Evolutionary conservation across 106 monocot species (phyloP), one percentile per base, ranked within the genome.

Genomic region (Alisma plantagoaquatica): DNA sequence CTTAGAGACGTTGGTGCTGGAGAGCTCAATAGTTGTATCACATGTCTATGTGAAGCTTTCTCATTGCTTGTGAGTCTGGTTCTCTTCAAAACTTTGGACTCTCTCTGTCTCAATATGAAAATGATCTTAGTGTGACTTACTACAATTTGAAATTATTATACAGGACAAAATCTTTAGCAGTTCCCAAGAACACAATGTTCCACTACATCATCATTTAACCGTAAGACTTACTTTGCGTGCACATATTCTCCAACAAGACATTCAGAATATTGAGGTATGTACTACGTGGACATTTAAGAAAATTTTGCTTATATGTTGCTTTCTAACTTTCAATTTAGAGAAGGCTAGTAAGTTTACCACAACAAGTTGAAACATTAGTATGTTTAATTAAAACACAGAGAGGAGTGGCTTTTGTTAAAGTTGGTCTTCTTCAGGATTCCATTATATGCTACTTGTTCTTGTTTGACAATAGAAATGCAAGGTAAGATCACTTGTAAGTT

Each of bases 41-140:
- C 79, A 31, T 71, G 74, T 53, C 64, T 93, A 4, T 64, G 56
- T 71, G 79, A 79, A 41, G 92, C 92, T 28, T 75, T 93, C 57
- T 60, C 68, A 42, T 61, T 82, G 41, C 71, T 87, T 41, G 92
- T 93, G 45, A 66, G 76, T 63, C 63, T 19, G n/a, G n/a, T 10
- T 41, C 47, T 43, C 24, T 20, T 53, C 54, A 33, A 17, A 32
- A 30, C 64, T 59, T 42, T 15, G 31, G n/a, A 10, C 19, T 11
- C 20, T 15, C 11, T 19, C 12, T 2, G 27, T 27, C 19, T 50
- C 4, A 21, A 43, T 59, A 27, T 49, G 3, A 41, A 7, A n/a
- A n/a, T n/a, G n/a, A n/a, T 32, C 14, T 61, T 46, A 65, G 59
- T 10, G 31, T 29, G 23, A 18, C 7, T 54, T n/a, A 22, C n/a